These are phyloP conservation scores for Phalaenopsis hybrid DNA, from an alignment of 116 monocot species.

Conservation along the genomic window DNA sequence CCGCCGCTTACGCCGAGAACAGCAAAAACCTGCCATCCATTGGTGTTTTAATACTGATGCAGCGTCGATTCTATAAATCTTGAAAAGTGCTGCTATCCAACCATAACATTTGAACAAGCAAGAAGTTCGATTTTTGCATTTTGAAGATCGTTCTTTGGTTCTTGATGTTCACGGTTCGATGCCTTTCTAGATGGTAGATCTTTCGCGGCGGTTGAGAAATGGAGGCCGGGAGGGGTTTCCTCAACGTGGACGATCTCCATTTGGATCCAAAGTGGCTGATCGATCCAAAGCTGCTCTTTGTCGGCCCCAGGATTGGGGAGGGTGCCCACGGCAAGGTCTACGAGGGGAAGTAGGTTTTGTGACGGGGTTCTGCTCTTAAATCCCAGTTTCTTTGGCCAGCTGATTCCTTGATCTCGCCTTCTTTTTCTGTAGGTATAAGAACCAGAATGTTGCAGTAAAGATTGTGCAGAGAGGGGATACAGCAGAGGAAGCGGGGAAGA, in stretches of 20 bases:
- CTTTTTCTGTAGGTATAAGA: constrained; percentile 59
- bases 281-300: constrained; percentile 76
- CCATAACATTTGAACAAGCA: not conserved
- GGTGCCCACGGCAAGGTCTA: constrained; percentile 95
- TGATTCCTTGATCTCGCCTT: not conserved
- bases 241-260: constrained; percentile 28
- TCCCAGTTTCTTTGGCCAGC: not conserved
- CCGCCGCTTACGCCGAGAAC: not conserved
- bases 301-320: constrained; percentile 84
- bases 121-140: constrained; percentile 10
- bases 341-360: constrained; percentile 74
- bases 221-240: constrained; percentile 52
- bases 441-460: constrained; percentile 92
- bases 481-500: constrained; percentile 69
- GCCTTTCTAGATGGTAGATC: constrained; percentile 34
- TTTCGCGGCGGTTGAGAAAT: constrained; percentile 18
- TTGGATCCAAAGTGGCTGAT: constrained; percentile 78
- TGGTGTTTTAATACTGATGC: too few relatives aligned
- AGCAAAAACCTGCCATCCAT: not conserved
- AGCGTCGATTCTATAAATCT: not conserved
- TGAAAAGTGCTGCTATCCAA: not conserved
- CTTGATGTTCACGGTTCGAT: constrained; percentile 1
- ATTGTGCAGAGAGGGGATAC: constrained; percentile 78
- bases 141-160: constrained; percentile 4
- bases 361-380: not conserved